Evolutionary conservation across 179 eudicot species (phyloP).

Genomic region (Silene coronaria): DNA sequence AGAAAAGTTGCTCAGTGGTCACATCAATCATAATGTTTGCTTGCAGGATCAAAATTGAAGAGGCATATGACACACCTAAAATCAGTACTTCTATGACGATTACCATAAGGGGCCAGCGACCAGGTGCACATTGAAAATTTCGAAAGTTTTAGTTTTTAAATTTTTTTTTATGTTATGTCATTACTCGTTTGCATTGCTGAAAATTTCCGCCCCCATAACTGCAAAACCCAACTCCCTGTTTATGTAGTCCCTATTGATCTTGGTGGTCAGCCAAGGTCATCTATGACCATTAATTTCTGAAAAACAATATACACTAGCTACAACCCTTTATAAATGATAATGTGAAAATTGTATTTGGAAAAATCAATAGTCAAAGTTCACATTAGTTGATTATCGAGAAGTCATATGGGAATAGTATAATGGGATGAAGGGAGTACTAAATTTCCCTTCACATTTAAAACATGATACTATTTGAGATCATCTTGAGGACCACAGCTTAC

Average conservation of each 20-base stretch:
- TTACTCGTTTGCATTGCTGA: too few species aligned
- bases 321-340: neutral
- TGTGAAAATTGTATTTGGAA: neutral
- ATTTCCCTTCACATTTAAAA: neutral
- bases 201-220: too few species aligned
- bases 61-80: neutral
- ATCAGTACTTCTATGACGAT: neutral
- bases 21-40: neutral
- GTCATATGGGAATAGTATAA: neutral
- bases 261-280: neutral
- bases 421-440: neutral
- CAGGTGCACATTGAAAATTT: too few species aligned
- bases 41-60: neutral
- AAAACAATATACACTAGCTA: neutral
- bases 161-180: too few species aligned
- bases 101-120: neutral
- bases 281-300: neutral
- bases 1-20: neutral
- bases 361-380: neutral
- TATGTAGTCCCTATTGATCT: too few species aligned
- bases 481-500: conserved; percentile 25
- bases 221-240: too few species aligned
- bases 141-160: too few species aligned
- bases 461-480: neutral
- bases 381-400: too few species aligned